A percentile compares a stretch with the other conserved stretches of the same genome.
These are phyloP conservation scores for Citrus medica DNA, from an alignment of 345 rosid species.

Conservation along the genomic window DNA sequence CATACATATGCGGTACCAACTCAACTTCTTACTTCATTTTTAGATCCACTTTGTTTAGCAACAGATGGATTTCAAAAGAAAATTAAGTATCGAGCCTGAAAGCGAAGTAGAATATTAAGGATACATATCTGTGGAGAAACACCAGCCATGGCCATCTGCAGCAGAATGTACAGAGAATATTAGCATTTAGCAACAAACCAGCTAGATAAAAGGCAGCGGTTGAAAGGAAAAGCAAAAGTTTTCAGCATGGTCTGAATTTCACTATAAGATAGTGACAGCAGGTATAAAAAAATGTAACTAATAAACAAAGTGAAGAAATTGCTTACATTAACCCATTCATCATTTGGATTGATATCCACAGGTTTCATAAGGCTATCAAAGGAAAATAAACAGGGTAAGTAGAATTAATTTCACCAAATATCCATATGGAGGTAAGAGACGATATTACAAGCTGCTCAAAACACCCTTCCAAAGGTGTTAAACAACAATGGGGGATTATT, in stretches of 20 bases:
- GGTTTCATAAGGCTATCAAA: constrained; percentile 78
- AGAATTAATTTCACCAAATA: constrained; percentile 9
- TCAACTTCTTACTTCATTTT: not conserved
- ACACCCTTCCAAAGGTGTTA: not conserved
- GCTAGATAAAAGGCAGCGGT: not conserved
- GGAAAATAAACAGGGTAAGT: constrained; percentile 22
- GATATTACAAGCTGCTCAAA: not conserved
- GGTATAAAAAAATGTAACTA: constrained; percentile 6
- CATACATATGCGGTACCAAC: not conserved
- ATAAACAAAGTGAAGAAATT: constrained; percentile 1
- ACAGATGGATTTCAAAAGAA: not conserved
- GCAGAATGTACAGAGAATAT: constrained; percentile 4
- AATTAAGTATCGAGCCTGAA: not conserved
- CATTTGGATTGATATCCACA: constrained; percentile 87
- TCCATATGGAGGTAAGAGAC: not conserved
- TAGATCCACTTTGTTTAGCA: not conserved
- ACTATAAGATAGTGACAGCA: not conserved
- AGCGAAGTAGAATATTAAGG: constrained; percentile 24
- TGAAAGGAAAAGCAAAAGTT: constrained; percentile 8
- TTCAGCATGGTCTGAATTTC: not conserved
- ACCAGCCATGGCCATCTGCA: constrained; percentile 96
- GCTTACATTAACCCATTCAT: constrained; percentile 97
- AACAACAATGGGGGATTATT: not conserved
- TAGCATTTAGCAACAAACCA: constrained; percentile 8
- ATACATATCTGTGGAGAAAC: constrained; percentile 92